Evolutionary conservation across 345 rosid genomes (phyloP), one percentile per base, ranked within the genome.

Genomic region (Zanthoxylum bungeanum): DNA sequence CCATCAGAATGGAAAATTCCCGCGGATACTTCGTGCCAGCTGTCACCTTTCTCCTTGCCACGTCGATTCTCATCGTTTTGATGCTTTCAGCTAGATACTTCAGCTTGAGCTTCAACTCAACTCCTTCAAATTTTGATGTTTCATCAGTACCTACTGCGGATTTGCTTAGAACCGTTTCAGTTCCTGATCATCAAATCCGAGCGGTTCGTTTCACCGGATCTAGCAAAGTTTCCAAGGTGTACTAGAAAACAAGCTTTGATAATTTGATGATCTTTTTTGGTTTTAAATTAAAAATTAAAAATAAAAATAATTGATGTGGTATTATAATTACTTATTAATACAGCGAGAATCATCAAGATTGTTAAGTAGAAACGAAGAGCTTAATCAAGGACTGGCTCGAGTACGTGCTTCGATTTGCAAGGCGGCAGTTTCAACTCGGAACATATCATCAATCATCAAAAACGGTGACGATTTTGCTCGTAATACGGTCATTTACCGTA

Each of bases 371-470:
- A 53, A 25, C 75, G 47, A 37, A 71, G 74, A 73, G 68, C 72
- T 36, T 39, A 83, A 72, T 63, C 69, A 63, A 52, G 97, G 88
- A 82, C 79, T 91, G 1, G 87, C 84, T 7, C 72, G 81, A 71
- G 93, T 97, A 6, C 86, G 97, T 60, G 88, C 86, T 42, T 83
- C 88, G 21, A 92, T 92, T 49, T 80, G 57, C 0, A 68, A 66
- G 49, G 97, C 89, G 49, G 97, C 89, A n/a, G 79, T 81, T 49
- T 64, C 69, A 1, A 37, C 66, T 34, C 77, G 70, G n/a, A 76
- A 75, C 66, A n/a, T 34, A 62, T 56, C 81, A 9, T 63, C 75
- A 53, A 75, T 74, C 67, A 3, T 60, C 62, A 73, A 61, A 30
- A 30, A 63, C 70, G 72, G 58, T 40, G 70, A 33, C 65, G 40